These are phyloP conservation scores for Nicotiana tabacum DNA, from an alignment of 257 asterid species.

Conservation along the genomic window DNA sequence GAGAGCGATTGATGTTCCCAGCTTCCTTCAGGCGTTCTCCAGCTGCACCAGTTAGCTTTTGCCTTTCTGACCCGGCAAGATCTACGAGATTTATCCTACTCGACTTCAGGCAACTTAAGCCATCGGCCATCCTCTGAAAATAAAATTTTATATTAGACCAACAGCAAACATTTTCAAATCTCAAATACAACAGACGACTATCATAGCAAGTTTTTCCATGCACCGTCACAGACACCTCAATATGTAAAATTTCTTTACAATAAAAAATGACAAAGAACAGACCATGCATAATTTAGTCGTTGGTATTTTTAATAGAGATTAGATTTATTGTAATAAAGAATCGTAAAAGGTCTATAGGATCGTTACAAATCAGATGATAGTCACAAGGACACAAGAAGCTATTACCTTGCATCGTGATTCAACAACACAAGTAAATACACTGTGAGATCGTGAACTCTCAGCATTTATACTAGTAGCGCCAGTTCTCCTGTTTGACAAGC, in stretches of 20 bases:
- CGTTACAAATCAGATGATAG: neutral
- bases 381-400: slow-evolving; percentile 1
- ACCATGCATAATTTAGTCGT: neutral
- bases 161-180: slow-evolving; percentile 5
- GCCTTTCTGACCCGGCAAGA: slow-evolving; percentile 99
- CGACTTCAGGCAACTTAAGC: slow-evolving; percentile 69
- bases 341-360: neutral
- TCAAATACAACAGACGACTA: neutral
- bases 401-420: slow-evolving; percentile 96
- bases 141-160: slow-evolving; percentile 14
- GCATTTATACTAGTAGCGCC: slow-evolving; percentile 89
- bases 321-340: neutral
- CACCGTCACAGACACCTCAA: neutral
- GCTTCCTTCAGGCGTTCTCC: slow-evolving; percentile 99
- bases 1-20: slow-evolving; percentile 96
- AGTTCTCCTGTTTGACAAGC: slow-evolving; percentile 84
- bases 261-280: neutral
- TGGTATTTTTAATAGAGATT: neutral
- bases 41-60: slow-evolving; percentile 97
- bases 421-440: slow-evolving; percentile 95
- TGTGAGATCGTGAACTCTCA: slow-evolving; percentile 98
- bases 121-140: slow-evolving; percentile 75
- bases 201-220: neutral
- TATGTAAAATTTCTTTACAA: neutral
- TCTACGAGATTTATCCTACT: slow-evolving; percentile 97